A percentile compares a stretch with the other conserved stretches of the same genome.
Evolutionary conservation across 2,329 filamentous ascomycete genomes (phyloP).

Genomic region (Dichotomopilus funicola): DNA sequence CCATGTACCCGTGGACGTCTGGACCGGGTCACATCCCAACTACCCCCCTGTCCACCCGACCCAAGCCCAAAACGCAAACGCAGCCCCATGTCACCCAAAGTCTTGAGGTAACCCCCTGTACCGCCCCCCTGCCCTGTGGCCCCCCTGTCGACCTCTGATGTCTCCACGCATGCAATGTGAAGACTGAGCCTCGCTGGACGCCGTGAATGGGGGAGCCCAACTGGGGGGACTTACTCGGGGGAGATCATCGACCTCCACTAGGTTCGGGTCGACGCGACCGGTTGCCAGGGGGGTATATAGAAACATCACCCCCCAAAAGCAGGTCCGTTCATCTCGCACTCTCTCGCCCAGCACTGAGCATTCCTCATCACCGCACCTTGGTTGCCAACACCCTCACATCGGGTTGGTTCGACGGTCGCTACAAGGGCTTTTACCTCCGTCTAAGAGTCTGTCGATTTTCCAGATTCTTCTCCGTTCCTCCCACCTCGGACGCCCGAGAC

Average conservation of each 20-base stretch:
- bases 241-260: constrained; percentile 26
- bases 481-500: too few species aligned
- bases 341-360: constrained; percentile 12
- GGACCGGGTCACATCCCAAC: constrained; percentile 11
- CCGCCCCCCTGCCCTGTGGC: constrained; percentile 3
- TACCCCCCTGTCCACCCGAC: constrained; percentile 10
- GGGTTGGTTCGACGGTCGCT: not conserved
- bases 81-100: constrained; percentile 18
- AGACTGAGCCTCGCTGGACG: constrained; percentile 23
- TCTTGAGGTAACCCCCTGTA: constrained; percentile 8
- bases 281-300: constrained; percentile 23
- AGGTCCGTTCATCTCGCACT: constrained; percentile 11
- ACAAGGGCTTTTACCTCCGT: not conserved
- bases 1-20: constrained; percentile 18
- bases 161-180: constrained; percentile 21
- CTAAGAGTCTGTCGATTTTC: not conserved
- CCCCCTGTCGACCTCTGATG: constrained; percentile 9
- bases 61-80: constrained; percentile 11
- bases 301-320: constrained; percentile 21
- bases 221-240: constrained; percentile 1
- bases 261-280: constrained; percentile 18
- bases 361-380: constrained; percentile 9
- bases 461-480: not conserved
- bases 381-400: not conserved
- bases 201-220: constrained; percentile 14